Base-by-base conservation (phyloP, 192 early-diverging fungal species). In the Coemansia sp. region DNA sequence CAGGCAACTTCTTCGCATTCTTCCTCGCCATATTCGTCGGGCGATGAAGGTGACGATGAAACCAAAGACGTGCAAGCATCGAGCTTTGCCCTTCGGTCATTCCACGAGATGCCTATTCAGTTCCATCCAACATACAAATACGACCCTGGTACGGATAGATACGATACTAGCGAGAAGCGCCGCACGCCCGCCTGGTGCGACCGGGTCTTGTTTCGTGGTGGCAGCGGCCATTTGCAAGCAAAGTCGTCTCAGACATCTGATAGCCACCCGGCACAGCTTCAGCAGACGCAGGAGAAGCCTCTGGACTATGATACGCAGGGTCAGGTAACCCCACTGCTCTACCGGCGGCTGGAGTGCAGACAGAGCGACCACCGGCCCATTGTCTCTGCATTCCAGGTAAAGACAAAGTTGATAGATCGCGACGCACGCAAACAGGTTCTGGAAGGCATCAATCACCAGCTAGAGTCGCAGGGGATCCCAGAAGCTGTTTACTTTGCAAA, bases 51-150 rank as follows among this genome's bases (percentile, higher is more conserved):
- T 2, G 62, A 25, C 17, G 70, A 65, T 28, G 48, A 50, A n/a
- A 3, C 41, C 14, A 40, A 60, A 2, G 55, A 56, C 29, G 50
- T 69, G 4, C 64, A 62, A 30, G 85, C 94, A 60, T 77, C 89
- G 9, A 67, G 83, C 22, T 95, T 94, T 79, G 89, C 88, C 10
- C 72, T 99, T 48, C 74, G 87, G 7, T 70, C 78, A 6, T 98
- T 94, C 60, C 61, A 66, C 47, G 97, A 99, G 79, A 83, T 85
- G 13, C 85, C 84, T 28, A 75, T 96, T 40, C 62, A 57, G 29
- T 99, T 99, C 76, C 87, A 82, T 8, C 97, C 97, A 0, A 99
- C 97, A 2, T 99, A 98, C 87, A 99, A 99, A 77, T 98, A 94
- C 69, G 90, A 99, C 63, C 85, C 84, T 5, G 90, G 90, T 17